Conservation (phyloP, 1,284 basidiomycete genomes). For the Sporisorium exsertum region DNA sequence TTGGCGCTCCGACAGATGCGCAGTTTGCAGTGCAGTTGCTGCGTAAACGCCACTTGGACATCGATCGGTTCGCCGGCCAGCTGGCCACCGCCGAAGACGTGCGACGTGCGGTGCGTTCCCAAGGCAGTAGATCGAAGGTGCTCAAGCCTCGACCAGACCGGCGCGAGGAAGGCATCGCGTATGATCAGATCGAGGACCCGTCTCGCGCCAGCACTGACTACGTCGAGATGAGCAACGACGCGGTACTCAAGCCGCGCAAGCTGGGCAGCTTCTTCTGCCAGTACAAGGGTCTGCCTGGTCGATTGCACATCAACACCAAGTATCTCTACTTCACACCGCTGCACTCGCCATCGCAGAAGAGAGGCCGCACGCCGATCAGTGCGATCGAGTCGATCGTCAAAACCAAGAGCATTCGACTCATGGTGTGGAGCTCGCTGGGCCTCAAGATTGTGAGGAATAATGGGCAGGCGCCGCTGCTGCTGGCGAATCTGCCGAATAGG, state of each 20-base stretch:
- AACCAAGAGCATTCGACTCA: conserved; percentile 60
- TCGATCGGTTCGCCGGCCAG: conserved; percentile 35
- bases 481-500: conserved; percentile 63
- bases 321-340: conserved; percentile 64
- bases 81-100: conserved; percentile 35
- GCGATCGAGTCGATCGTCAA: conserved; percentile 64
- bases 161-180: conserved; percentile 43
- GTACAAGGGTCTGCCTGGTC: conserved; percentile 64
- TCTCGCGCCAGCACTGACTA: conserved; percentile 45
- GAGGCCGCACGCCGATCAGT: conserved; percentile 56
- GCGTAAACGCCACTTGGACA: conserved; percentile 58
- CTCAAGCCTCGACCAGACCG: conserved; percentile 37
- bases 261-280: conserved; percentile 68
- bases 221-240: conserved; percentile 42
- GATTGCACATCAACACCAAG: conserved; percentile 61
- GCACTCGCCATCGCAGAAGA: conserved; percentile 54
- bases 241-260: conserved; percentile 56
- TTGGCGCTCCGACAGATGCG: conserved; percentile 67
- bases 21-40: conserved; percentile 67
- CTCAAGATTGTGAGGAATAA: conserved; percentile 61
- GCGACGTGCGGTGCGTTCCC: conserved; percentile 28
- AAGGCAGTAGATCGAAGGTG: conserved; percentile 9
- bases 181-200: conserved; percentile 46
- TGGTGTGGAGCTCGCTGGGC: conserved; percentile 62
- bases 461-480: conserved; percentile 53